Percentiles rank a stretch among this genome's conserved stretches.
Conservation (phyloP, 2,329 filamentous ascomycete genomes). For the Chaetomiaceae sp. region DNA sequence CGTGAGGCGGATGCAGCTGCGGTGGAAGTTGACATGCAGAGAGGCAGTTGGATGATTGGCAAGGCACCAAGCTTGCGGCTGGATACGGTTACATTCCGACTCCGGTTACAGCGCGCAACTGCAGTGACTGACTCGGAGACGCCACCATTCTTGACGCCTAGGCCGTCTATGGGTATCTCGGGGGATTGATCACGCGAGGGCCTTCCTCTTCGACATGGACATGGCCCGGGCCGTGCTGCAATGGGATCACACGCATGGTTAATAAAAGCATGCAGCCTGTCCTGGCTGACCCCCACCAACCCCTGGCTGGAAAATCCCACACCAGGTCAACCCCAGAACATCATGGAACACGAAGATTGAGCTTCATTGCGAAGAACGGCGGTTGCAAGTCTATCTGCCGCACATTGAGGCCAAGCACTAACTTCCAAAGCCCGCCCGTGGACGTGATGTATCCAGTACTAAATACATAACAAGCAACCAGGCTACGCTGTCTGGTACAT, state of each 20-base stretch:
- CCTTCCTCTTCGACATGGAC: background rate
- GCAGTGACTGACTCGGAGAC: background rate
- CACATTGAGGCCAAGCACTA: too few relatives aligned
- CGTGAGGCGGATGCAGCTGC: background rate
- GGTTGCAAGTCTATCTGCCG: too few relatives aligned
- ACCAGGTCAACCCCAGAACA: too few relatives aligned
- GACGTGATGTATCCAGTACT: too few relatives aligned
- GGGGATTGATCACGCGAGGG: constrained; percentile 7
- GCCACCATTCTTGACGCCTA: background rate
- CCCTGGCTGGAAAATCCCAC: too few relatives aligned
- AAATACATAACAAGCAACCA: too few relatives aligned
- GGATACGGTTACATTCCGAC: background rate
- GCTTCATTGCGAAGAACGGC: too few relatives aligned
- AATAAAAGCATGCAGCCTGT: too few relatives aligned
- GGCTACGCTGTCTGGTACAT: too few relatives aligned
- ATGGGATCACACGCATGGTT: background rate
- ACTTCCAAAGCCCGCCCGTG: too few relatives aligned
- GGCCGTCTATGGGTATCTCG: background rate
- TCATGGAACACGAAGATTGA: too few relatives aligned
- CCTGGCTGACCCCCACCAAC: too few relatives aligned
- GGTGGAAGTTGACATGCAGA: background rate
- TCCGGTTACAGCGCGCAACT: background rate
- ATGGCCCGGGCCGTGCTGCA: background rate
- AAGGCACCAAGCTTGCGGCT: background rate
- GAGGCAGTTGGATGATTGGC: background rate